A percentile compares a stretch with the other conserved stretches of the same genome.
phyloP scores from a whole-genome alignment of 1,139 yeast species.

The Pichia cactophila region DNA sequence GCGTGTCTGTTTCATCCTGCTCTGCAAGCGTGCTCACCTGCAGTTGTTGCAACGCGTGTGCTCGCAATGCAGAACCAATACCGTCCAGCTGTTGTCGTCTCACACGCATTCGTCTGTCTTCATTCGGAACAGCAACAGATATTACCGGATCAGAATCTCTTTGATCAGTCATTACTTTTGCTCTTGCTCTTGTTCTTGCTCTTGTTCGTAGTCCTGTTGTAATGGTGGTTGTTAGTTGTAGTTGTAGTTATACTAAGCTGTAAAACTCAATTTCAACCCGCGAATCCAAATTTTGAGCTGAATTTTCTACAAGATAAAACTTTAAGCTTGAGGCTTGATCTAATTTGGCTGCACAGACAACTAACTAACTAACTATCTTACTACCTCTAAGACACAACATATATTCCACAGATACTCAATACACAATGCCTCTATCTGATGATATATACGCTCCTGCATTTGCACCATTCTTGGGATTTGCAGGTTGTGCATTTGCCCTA shows the following conservation, averaged over 20 bases:
- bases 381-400: neutral
- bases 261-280: no score
- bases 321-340: no score
- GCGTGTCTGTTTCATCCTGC: neutral
- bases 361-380: neutral
- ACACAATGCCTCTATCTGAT: neutral
- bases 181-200: no score
- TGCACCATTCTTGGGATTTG: slow-evolving; percentile 94
- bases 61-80: neutral
- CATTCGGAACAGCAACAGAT: neutral
- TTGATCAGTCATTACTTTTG: no score
- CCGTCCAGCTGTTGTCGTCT: neutral
- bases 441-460: slow-evolving; percentile 53
- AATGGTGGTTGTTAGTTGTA: no score
- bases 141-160: neutral
- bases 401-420: no score
- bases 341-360: neutral
- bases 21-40: neutral
- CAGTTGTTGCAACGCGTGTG: neutral
- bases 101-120: neutral
- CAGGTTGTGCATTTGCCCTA: slow-evolving; percentile 92
- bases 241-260: no score
- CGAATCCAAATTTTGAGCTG: no score
- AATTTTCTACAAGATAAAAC: no score
- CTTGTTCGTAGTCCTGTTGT: no score